These are phyloP conservation scores for Cichorium intybus DNA, from an alignment of 140 eudicot species.

Conservation along the genomic window DNA sequence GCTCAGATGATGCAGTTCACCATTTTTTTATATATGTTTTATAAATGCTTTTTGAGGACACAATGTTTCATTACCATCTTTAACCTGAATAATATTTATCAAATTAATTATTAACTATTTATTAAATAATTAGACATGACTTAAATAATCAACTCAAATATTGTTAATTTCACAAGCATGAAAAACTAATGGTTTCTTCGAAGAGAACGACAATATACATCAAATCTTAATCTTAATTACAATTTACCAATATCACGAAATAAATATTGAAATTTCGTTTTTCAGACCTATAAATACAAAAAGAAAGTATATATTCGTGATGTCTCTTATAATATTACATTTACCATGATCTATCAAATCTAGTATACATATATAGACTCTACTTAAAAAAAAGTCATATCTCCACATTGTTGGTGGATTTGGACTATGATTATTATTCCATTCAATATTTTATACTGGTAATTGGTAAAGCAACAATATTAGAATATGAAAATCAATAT, in stretches of 20 bases:
- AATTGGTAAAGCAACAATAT: constrained; percentile 7
- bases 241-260: neutral
- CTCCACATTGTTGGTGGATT: constrained; percentile 26
- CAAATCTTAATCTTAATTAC: neutral
- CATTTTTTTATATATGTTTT: neutral
- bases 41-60: neutral
- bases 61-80: neutral
- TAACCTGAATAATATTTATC: neutral
- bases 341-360: neutral
- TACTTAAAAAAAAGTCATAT: constrained; percentile 2
- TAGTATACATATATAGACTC: neutral
- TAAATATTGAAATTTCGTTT: neutral
- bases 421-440: constrained; percentile 29
- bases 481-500: neutral
- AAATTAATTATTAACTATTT: neutral
- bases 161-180: neutral
- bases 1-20: too few relatives aligned
- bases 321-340: neutral
- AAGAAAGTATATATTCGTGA: neutral
- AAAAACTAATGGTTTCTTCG: neutral
- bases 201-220: neutral
- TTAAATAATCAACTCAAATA: neutral
- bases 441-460: constrained; percentile 10
- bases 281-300: too few relatives aligned
- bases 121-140: neutral